Conservation (phyloP, 495 filamentous ascomycete species). For the Apodospora peruviana region DNA sequence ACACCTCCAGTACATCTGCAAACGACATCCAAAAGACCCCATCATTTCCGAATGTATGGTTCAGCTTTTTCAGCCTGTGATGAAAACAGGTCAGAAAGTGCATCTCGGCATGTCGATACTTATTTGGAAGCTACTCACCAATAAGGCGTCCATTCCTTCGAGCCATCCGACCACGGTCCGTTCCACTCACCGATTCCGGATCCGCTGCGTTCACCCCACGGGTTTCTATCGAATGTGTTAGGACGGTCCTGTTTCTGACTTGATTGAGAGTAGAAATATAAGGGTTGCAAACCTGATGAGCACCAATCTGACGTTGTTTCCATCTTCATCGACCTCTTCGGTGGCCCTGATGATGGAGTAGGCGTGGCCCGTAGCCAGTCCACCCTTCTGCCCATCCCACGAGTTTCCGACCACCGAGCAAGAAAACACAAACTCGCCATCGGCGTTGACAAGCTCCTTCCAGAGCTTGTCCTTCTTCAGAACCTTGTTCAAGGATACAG, state of each 20-base stretch:
- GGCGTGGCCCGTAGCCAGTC: slow-evolving; percentile 63
- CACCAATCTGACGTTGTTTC: slow-evolving; percentile 44
- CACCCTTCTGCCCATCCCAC: slow-evolving; percentile 39
- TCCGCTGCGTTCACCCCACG: slow-evolving; percentile 51
- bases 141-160: slow-evolving; percentile 71
- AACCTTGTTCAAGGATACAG: slow-evolving; percentile 50
- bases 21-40: slow-evolving; percentile 47
- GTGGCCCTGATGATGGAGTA: slow-evolving; percentile 69
- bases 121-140: slow-evolving; percentile 28
- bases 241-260: not conserved
- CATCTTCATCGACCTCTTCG: slow-evolving; percentile 57
- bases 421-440: slow-evolving; percentile 24
- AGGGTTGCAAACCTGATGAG: slow-evolving; percentile 40
- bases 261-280: slow-evolving; percentile 29
- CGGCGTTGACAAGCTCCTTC: slow-evolving; percentile 57
- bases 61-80: slow-evolving; percentile 53
- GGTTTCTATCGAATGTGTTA: slow-evolving; percentile 40
- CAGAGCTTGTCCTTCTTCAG: slow-evolving; percentile 70
- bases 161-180: slow-evolving; percentile 61
- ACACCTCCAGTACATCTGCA: slow-evolving; percentile 62
- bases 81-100: too few species aligned
- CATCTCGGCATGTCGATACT: too few species aligned
- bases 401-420: slow-evolving; percentile 11
- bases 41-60: slow-evolving; percentile 72
- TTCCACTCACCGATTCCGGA: slow-evolving; percentile 55